A percentile compares a stretch with the other conserved stretches of the same genome.
phyloP scores from a whole-genome alignment of 139 green algal species.

The Nannochloris sp. region DNA sequence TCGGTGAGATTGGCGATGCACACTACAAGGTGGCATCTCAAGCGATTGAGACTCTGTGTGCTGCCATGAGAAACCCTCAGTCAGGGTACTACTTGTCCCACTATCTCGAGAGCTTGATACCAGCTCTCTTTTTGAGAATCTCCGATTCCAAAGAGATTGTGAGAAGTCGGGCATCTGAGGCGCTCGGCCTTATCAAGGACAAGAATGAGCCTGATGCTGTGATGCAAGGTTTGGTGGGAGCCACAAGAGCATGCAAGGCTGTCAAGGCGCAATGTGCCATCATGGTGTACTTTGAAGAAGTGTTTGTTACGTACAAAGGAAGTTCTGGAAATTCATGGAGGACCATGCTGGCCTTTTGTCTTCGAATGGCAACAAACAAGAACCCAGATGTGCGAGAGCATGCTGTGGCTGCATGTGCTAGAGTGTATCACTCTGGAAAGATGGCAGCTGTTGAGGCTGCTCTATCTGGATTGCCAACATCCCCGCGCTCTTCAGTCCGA shows the following conservation, averaged over 20 bases:
- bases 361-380: slow-evolving; percentile 37
- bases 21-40: slow-evolving; percentile 43
- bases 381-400: slow-evolving; percentile 39
- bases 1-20: slow-evolving; percentile 15
- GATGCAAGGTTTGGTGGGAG: slow-evolving; percentile 32
- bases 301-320: neutral
- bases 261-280: slow-evolving; percentile 37
- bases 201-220: slow-evolving; percentile 27
- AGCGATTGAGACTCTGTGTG: slow-evolving; percentile 25
- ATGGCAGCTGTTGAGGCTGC: neutral
- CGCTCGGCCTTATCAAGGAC: slow-evolving; percentile 20
- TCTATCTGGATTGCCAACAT: neutral
- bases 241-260: slow-evolving; percentile 30
- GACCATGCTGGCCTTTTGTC: slow-evolving; percentile 24
- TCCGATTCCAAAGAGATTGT: slow-evolving; percentile 47
- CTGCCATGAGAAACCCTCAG: slow-evolving; percentile 11
- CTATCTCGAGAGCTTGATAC: slow-evolving; percentile 48
- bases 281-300: slow-evolving; percentile 39
- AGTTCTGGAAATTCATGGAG: slow-evolving; percentile 4
- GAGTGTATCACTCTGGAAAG: neutral
- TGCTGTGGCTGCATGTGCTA: slow-evolving; percentile 18
- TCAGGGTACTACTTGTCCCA: slow-evolving; percentile 27
- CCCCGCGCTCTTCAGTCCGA: neutral
- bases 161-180: slow-evolving; percentile 15
- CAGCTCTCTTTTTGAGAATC: slow-evolving; percentile 38